Percentiles rank a stretch among this genome's conserved stretches.
Conservation (phyloP, 352 stramenopile species). For the Globisporangium nunn region DNA sequence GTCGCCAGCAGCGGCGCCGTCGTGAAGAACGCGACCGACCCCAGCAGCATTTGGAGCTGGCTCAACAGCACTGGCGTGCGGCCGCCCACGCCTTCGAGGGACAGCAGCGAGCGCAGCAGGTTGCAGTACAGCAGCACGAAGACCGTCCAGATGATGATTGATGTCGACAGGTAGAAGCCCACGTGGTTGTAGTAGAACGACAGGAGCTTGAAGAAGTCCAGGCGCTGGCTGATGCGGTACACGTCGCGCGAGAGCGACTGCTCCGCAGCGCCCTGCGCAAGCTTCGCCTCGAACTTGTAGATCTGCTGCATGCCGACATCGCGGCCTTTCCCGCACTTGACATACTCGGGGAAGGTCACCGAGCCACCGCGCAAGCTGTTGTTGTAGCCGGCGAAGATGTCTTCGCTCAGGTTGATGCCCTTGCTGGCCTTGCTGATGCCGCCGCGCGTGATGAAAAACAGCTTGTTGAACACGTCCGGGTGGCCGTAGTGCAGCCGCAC, state of each 20-base stretch:
- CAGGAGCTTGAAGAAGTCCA: constrained; percentile 98
- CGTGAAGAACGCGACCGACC: constrained; percentile 95
- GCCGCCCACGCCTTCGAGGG: constrained; percentile 89
- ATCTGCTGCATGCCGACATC: constrained; percentile 99
- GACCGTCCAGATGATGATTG: constrained; percentile 97
- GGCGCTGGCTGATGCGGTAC: constrained; percentile 93
- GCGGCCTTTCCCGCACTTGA: constrained; percentile 97
- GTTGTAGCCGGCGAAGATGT: constrained; percentile 99
- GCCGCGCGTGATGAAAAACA: constrained; percentile 98
- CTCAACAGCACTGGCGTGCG: constrained; percentile 91
- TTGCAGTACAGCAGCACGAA: constrained; percentile 97
- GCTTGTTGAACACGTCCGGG: constrained; percentile 99
- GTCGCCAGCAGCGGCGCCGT: constrained; percentile 96
- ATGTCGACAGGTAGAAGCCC: constrained; percentile 97
- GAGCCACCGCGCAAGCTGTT: constrained; percentile 95
- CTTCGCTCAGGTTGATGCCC: constrained; percentile 98
- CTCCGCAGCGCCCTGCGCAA: constrained; percentile 95
- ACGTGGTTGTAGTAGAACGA: constrained; percentile 99
- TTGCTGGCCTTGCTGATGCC: constrained; percentile 99
- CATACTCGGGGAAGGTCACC: constrained; percentile 98
- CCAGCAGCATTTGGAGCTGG: constrained; percentile 94
- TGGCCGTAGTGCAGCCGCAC: constrained; percentile 98
- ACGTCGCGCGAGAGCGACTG: constrained; percentile 98
- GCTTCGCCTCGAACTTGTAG: constrained; percentile 99
- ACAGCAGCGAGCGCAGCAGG: constrained; percentile 89